Conservation (phyloP, 2,329 filamentous ascomycete genomes). For the Talaromyces sp. region DNA sequence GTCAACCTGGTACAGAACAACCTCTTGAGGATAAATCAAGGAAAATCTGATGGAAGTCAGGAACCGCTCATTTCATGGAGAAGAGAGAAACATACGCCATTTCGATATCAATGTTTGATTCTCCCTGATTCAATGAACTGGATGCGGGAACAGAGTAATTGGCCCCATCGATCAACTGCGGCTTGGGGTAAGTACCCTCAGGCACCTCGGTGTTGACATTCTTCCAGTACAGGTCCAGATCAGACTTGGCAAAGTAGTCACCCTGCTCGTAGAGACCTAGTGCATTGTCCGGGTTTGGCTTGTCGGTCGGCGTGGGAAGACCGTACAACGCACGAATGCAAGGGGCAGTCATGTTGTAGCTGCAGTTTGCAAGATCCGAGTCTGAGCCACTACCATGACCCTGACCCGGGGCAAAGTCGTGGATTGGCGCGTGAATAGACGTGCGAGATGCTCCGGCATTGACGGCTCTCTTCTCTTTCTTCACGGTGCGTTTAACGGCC, state of each 20-base stretch:
- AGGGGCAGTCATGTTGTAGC: slow-evolving; percentile 19
- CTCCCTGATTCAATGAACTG: slow-evolving; percentile 38
- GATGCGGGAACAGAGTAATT: slow-evolving; percentile 42
- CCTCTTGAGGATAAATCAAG: slow-evolving; percentile 53
- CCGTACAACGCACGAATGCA: slow-evolving; percentile 20
- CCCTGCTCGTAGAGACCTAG: slow-evolving; percentile 21
- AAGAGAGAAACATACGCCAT: slow-evolving; percentile 39
- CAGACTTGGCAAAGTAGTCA: slow-evolving; percentile 21
- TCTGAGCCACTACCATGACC: not conserved
- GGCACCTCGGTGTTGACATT: slow-evolving; percentile 19
- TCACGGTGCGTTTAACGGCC: slow-evolving; percentile 18
- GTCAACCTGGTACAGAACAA: slow-evolving; percentile 53
- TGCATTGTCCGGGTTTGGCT: slow-evolving; percentile 12
- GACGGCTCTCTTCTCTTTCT: slow-evolving; percentile 1
- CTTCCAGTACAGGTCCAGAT: slow-evolving; percentile 20
- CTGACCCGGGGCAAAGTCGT: not conserved
- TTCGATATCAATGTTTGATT: slow-evolving; percentile 57
- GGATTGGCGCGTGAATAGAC: not conserved
- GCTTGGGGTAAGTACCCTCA: slow-evolving; percentile 17
- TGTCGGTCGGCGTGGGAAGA: slow-evolving; percentile 10
- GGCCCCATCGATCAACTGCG: slow-evolving; percentile 31
- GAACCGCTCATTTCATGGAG: not conserved
- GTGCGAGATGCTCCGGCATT: slow-evolving; percentile 13
- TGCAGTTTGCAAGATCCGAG: slow-evolving; percentile 11
- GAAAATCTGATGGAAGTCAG: slow-evolving; percentile 36